Evolutionary conservation across 2,329 filamentous ascomycete genomes (phyloP).

Genomic region (Neoscytalidium dimidiatum): DNA sequence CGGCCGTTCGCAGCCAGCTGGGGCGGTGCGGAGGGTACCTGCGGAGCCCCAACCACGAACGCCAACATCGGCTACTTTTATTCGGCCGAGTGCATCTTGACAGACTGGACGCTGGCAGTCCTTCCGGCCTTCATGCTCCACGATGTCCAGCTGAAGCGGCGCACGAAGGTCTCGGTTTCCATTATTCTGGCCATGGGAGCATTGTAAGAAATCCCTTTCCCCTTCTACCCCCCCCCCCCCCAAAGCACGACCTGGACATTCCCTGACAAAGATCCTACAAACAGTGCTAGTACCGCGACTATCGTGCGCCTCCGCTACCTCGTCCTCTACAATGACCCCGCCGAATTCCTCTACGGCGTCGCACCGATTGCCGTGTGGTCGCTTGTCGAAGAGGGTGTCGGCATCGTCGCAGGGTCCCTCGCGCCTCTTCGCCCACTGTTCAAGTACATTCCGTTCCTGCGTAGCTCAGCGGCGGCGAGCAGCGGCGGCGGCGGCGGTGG

Average conservation of each 20-base stretch:
- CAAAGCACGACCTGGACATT: too few relatives aligned
- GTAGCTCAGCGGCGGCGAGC: too few relatives aligned
- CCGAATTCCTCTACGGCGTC: conserved; percentile 44
- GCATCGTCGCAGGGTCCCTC: conserved; percentile 52
- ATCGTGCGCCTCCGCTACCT: conserved; percentile 48
- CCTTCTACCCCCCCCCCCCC: too few relatives aligned
- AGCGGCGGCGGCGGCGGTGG: too few relatives aligned
- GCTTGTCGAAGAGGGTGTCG: conserved; percentile 52
- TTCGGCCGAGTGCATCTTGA: conserved; percentile 36
- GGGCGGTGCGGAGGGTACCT: conserved; percentile 3
- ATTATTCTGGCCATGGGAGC: conserved; percentile 48
- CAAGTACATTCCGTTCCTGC: neutral
- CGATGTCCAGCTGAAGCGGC: conserved; percentile 46
- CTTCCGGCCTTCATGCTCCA: conserved; percentile 40
- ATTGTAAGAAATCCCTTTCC: conserved; percentile 33
- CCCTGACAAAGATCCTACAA: conserved; percentile 1
- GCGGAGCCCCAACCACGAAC: conserved; percentile 20
- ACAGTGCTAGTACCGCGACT: conserved; percentile 38
- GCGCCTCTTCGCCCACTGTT: conserved; percentile 50
- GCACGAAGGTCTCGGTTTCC: conserved; percentile 47
- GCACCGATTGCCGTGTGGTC: conserved; percentile 50
- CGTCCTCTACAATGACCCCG: conserved; percentile 39
- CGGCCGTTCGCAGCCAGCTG: conserved; percentile 18
- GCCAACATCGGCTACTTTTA: conserved; percentile 37
- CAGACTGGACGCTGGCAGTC: conserved; percentile 31